Evolutionary conservation across 2,329 filamentous ascomycete genomes (phyloP).

Genomic region (Lasiodiplodia citricola): DNA sequence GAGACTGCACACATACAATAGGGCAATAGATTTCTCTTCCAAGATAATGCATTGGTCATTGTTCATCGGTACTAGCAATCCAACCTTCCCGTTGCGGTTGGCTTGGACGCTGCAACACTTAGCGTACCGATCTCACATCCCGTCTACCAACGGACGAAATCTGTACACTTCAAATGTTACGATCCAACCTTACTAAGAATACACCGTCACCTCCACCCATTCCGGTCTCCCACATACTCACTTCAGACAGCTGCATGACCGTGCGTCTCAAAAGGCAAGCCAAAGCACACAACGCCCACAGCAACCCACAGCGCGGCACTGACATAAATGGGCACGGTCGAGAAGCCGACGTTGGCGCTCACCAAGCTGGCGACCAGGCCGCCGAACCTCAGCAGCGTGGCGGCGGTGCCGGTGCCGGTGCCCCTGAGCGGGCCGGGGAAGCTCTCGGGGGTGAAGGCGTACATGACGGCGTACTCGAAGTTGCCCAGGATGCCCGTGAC

Average conservation of each 20-base stretch:
- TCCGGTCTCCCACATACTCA: no score
- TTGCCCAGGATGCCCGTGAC: conserved; percentile 55
- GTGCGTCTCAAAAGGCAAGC: conserved; percentile 53
- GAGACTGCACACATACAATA: neutral
- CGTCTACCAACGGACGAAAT: neutral
- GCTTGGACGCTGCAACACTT: neutral
- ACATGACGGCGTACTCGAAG: conserved; percentile 44
- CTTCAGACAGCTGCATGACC: conserved; percentile 41
- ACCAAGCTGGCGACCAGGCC: conserved; percentile 51
- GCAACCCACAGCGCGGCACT: conserved; percentile 53
- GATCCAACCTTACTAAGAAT: neutral
- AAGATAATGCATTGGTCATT: neutral
- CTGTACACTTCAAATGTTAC: neutral
- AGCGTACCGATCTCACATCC: neutral
- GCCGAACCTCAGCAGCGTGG: conserved; percentile 46
- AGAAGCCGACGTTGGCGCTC: conserved; percentile 51
- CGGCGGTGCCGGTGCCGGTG: conserved; percentile 58
- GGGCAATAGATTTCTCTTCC: neutral
- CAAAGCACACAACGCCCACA: conserved; percentile 49
- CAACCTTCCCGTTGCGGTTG: neutral
- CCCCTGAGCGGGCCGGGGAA: conserved; percentile 62
- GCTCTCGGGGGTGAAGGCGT: conserved; percentile 61
- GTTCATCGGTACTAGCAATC: neutral
- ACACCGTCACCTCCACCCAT: no score
- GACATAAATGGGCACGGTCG: conserved; percentile 52